A percentile compares a stretch with the other conserved stretches of the same genome.
These are phyloP conservation scores for Amaranthus cruentus DNA, from an alignment of 148 eudicot genomes.

Conservation along the genomic window DNA sequence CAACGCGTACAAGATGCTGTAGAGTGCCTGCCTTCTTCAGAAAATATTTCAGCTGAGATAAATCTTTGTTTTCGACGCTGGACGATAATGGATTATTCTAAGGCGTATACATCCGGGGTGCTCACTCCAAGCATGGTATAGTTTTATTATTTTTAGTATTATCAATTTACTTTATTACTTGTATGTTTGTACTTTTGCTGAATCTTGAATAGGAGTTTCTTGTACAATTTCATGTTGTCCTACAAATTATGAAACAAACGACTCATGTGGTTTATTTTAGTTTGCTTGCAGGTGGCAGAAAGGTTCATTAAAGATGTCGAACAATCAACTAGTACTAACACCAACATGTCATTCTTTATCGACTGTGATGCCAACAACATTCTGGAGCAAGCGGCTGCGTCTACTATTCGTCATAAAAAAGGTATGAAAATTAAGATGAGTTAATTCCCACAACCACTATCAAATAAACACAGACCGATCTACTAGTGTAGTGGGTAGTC, in stretches of 20 bases:
- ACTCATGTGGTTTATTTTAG: background rate
- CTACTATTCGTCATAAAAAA: constrained; percentile 60
- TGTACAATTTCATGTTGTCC: background rate
- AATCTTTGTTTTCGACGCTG: constrained; percentile 49
- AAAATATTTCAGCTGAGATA: constrained; percentile 19
- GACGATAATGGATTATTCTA: constrained; percentile 79
- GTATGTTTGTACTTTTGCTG: background rate
- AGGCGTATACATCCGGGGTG: constrained; percentile 60
- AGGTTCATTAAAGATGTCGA: constrained; percentile 49
- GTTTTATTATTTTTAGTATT: background rate
- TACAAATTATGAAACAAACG: background rate
- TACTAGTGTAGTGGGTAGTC: background rate
- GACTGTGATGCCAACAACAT: constrained; percentile 50
- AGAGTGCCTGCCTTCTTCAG: constrained; percentile 50
- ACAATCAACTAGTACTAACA: constrained; percentile 38
- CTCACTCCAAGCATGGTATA: constrained; percentile 68
- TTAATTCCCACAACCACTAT: background rate
- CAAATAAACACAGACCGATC: background rate
- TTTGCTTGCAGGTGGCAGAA: constrained; percentile 58
- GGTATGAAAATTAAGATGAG: constrained; percentile 32
- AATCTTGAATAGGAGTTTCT: background rate
- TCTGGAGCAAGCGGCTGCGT: constrained; percentile 68
- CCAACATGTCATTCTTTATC: constrained; percentile 86
- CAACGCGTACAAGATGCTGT: constrained; percentile 59
- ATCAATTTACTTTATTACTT: background rate